phyloP scores from a whole-genome alignment of 2,329 filamentous ascomycete species.

The Penicillium palitans region DNA sequence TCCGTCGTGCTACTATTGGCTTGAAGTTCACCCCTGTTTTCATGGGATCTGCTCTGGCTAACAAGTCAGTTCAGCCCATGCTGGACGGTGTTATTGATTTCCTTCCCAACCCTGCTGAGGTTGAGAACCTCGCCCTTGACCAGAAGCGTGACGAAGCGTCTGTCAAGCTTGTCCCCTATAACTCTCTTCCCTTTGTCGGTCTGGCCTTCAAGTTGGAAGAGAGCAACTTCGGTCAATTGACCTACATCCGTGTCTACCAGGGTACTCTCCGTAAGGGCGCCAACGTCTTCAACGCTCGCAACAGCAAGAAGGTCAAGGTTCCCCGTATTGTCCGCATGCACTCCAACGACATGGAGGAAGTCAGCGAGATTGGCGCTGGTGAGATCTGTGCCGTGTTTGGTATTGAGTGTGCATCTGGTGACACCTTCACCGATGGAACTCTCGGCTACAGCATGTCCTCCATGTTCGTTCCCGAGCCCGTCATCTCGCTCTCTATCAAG shows the following conservation, averaged over 20 bases:
- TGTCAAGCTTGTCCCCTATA: conserved; percentile 89
- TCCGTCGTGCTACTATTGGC: conserved; percentile 83
- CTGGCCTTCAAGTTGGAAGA: conserved; percentile 99
- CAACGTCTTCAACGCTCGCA: conserved; percentile 90
- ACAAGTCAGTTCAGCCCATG: conserved; percentile 95
- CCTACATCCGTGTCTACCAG: conserved; percentile 98
- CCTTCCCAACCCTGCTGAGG: conserved; percentile 85
- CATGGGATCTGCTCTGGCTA: conserved; percentile 92
- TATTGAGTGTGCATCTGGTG: conserved; percentile 94
- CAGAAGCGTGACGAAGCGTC: conserved; percentile 73
- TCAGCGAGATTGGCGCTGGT: conserved; percentile 85
- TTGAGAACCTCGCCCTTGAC: conserved; percentile 87
- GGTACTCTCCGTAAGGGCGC: conserved; percentile 83
- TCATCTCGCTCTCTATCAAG: conserved; percentile 97
- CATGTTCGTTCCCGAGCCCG: conserved; percentile 95
- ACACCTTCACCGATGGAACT: conserved; percentile 94
- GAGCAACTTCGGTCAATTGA: conserved; percentile 96
- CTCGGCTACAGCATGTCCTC: conserved; percentile 94
- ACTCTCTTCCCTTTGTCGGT: conserved; percentile 88
- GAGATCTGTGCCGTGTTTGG: conserved; percentile 99
- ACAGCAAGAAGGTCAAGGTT: conserved; percentile 93
- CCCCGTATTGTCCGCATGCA: conserved; percentile 99
- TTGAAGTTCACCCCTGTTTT: conserved; percentile 92
- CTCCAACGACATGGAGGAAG: conserved; percentile 99
- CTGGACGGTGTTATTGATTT: conserved; percentile 95